These are phyloP conservation scores for Xylaria sp. DNA, from an alignment of 2,329 filamentous ascomycete genomes.

Conservation along the genomic window DNA sequence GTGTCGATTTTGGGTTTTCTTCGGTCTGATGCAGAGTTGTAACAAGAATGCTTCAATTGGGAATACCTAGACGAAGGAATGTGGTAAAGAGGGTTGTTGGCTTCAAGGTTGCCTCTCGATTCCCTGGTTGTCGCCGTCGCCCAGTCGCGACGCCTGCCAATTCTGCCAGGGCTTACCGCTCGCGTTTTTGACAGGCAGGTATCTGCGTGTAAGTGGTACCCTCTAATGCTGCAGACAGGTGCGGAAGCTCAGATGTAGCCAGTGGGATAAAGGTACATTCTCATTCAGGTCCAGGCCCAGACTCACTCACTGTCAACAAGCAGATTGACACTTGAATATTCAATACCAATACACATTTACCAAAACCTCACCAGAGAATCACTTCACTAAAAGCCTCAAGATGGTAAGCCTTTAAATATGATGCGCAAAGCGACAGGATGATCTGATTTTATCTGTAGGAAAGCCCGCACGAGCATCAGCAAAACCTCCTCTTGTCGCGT, in stretches of 20 bases:
- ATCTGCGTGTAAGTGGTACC: background rate
- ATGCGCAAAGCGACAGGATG: background rate
- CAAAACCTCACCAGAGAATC: background rate
- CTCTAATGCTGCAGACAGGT: background rate
- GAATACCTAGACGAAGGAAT: background rate
- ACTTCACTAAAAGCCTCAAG: slow-evolving; percentile 15
- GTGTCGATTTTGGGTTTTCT: background rate
- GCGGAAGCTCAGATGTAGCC: background rate
- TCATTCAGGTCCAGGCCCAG: background rate
- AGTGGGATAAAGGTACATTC: background rate
- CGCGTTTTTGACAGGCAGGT: no score
- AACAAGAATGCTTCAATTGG: background rate
- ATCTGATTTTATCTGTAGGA: slow-evolving; percentile 61
- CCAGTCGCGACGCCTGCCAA: background rate
- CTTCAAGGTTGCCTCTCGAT: background rate
- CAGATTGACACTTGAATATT: background rate
- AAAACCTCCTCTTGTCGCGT: slow-evolving; percentile 88
- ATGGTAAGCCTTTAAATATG: slow-evolving; percentile 36
- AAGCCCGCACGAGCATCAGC: slow-evolving; percentile 96
- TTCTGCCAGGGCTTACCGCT: slow-evolving; percentile 19
- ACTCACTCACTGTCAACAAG: background rate
- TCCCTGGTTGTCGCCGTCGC: background rate
- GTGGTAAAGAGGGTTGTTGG: background rate
- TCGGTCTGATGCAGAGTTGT: background rate
- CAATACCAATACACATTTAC: background rate